A percentile compares a stretch with the other conserved stretches of the same genome.
These are phyloP conservation scores for Saturnispora mendoncae DNA, from an alignment of 805 yeast species.

Conservation along the genomic window DNA sequence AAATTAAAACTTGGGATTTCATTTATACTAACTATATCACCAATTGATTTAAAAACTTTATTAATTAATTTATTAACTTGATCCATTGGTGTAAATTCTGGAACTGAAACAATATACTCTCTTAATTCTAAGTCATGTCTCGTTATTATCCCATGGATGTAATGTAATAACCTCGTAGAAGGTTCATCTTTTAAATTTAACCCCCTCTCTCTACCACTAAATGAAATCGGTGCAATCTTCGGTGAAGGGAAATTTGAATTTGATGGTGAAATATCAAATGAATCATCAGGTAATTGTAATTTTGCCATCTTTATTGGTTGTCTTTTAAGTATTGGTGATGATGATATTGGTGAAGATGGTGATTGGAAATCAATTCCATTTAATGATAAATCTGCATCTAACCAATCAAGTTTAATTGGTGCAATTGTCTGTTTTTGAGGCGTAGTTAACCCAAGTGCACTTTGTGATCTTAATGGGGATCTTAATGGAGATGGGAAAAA, in stretches of 20 bases:
- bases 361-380: not conserved
- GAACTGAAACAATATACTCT: slow-evolving; percentile 11
- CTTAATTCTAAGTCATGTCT: slow-evolving; percentile 11
- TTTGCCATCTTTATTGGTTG: not conserved
- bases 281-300: not conserved
- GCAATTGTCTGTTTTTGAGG: not conserved
- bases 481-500: slow-evolving; percentile 29
- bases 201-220: not conserved
- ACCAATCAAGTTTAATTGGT: not conserved
- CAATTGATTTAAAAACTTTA: slow-evolving; percentile 11
- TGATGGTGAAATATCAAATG: slow-evolving; percentile 3
- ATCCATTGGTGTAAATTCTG: not conserved
- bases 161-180: slow-evolving; percentile 12
- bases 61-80: not conserved
- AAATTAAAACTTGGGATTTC: not conserved
- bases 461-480: slow-evolving; percentile 15
- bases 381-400: not conserved
- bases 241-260: slow-evolving; percentile 14
- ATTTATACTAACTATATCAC: slow-evolving; percentile 5
- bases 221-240: slow-evolving; percentile 5
- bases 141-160: slow-evolving; percentile 12
- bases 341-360: slow-evolving; percentile 10
- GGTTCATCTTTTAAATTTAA: not conserved
- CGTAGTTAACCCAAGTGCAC: not conserved
- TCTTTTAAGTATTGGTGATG: not conserved